These are phyloP conservation scores for Helminthosporium solani DNA, from an alignment of 2,329 filamentous ascomycete species.

Conservation along the genomic window DNA sequence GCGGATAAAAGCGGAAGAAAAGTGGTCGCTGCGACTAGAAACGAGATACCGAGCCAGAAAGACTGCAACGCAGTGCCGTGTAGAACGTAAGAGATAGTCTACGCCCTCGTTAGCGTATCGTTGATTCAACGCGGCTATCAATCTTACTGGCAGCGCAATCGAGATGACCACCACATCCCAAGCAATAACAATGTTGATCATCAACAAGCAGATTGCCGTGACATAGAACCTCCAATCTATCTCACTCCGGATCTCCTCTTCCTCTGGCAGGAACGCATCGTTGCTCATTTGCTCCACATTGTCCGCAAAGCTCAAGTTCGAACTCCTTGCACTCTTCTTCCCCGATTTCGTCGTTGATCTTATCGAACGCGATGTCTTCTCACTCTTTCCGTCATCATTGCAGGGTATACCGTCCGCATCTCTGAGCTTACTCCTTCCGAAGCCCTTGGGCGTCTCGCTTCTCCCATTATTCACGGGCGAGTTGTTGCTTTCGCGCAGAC, in stretches of 20 bases:
- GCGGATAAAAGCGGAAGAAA: conserved; percentile 47
- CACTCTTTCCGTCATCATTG: background rate
- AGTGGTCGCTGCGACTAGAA: conserved; percentile 48
- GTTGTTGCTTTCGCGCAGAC: conserved; percentile 5
- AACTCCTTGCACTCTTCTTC: conserved; percentile 5
- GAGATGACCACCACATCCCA: conserved; percentile 24
- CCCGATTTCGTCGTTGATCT: background rate
- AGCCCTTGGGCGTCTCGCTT: background rate
- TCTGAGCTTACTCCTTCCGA: background rate
- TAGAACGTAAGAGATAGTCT: conserved; percentile 41
- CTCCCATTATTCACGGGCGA: conserved; percentile 2
- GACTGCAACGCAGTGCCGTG: conserved; percentile 40
- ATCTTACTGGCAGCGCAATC: conserved; percentile 26
- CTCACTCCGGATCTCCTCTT: background rate
- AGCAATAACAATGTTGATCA: conserved; percentile 25
- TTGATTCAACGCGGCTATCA: background rate
- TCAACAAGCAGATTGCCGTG: conserved; percentile 21
- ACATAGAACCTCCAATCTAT: conserved; percentile 27
- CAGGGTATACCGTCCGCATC: background rate
- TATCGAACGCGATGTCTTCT: background rate
- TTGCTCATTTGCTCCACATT: conserved; percentile 6
- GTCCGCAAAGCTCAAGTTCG: conserved; percentile 5
- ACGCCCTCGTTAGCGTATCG: conserved; percentile 3
- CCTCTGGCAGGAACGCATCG: background rate
- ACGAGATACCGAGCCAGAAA: conserved; percentile 54